Base-by-base conservation (phyloP, 2,329 filamentous ascomycete species). In the Nectriaceae sp. region DNA sequence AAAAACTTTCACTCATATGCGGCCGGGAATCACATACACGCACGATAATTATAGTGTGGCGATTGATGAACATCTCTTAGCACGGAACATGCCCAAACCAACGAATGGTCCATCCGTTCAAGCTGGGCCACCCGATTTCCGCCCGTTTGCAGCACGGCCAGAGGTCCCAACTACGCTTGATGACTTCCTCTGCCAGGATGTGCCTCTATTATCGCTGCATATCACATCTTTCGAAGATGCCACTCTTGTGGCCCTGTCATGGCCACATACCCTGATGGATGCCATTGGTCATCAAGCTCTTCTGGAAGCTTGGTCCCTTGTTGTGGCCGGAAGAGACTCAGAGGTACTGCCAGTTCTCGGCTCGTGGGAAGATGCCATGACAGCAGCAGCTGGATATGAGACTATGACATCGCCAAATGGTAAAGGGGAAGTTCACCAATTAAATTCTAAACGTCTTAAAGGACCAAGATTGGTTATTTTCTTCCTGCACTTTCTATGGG, bases 231-330 rank as follows among this genome's bases (percentile, higher is more conserved):
- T 82, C 56, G 58, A 55, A 3, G 73, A 83, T 47, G 73, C 75
- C 0, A 82, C 79, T 0, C 57, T 82, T 0, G 63, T 82, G 2
- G 66, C 68, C 0, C 52, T 82, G 1, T 63, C 65, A 2, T 78
- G 70, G 64, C 70, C 73, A 2, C 79, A 82, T 57, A 72, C 71
- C 0, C 59, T 79, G 5, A 70, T 73, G 48, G 78, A 80, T 50
- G 73, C 66, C 3, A 66, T 76, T 53, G 77, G 75, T 4, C 66
- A 67, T 21, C 56, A 62, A 3, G 69, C 64, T 1, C 61, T 82
- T 8, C 52, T 80, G 3, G 54, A 68, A 1, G 72, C 68, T 6
- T 82, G 78, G 78, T 70, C 66, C 0, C 60, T 70, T 1, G 69
- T 77, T 0, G 57, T 82, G 2, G 66, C 68, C 5, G 76, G 73